Conservation (phyloP, 2,329 filamentous ascomycete species). For the Claviceps spartinae region DNA sequence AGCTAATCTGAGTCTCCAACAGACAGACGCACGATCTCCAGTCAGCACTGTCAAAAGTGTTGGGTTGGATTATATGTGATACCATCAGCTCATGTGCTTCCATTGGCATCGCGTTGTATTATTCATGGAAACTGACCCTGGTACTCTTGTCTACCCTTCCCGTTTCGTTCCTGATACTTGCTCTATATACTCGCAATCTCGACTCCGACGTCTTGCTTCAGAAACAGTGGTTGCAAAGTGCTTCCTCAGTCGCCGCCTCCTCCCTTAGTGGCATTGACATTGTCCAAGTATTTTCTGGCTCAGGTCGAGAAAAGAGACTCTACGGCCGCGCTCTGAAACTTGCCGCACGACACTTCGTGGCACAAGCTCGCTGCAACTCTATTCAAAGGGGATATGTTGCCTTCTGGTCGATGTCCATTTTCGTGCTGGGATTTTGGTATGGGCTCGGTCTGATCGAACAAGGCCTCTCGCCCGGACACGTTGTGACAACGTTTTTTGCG, state of each 20-base stretch:
- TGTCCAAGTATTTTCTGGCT: constrained; percentile 75
- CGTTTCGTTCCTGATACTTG: constrained; percentile 46
- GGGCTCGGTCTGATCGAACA: constrained; percentile 55
- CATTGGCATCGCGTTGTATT: constrained; percentile 59
- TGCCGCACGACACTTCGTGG: constrained; percentile 49
- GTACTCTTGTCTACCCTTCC: constrained; percentile 65
- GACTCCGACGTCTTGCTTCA: constrained; percentile 56
- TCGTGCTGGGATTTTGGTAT: constrained; percentile 85
- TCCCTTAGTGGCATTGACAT: constrained; percentile 65
- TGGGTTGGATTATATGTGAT: constrained; percentile 57
- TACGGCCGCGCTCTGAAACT: constrained; percentile 45
- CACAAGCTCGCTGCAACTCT: constrained; percentile 55
- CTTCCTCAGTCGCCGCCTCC: constrained; percentile 57
- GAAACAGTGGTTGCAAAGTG: constrained; percentile 50
- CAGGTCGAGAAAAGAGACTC: constrained; percentile 52
- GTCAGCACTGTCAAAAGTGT: constrained; percentile 61
- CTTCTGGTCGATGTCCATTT: constrained; percentile 63
- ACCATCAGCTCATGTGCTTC: constrained; percentile 51
- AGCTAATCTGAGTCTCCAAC: background rate
- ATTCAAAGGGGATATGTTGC: constrained; percentile 60
- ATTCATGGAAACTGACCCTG: constrained; percentile 73
- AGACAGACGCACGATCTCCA: constrained; percentile 79
- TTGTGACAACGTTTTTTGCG: constrained; percentile 77
- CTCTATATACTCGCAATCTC: constrained; percentile 45
- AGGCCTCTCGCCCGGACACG: constrained; percentile 47